phyloP scores from a whole-genome alignment of 352 stramenopile species.

The Phytopythium cucurbitacearum region DNA sequence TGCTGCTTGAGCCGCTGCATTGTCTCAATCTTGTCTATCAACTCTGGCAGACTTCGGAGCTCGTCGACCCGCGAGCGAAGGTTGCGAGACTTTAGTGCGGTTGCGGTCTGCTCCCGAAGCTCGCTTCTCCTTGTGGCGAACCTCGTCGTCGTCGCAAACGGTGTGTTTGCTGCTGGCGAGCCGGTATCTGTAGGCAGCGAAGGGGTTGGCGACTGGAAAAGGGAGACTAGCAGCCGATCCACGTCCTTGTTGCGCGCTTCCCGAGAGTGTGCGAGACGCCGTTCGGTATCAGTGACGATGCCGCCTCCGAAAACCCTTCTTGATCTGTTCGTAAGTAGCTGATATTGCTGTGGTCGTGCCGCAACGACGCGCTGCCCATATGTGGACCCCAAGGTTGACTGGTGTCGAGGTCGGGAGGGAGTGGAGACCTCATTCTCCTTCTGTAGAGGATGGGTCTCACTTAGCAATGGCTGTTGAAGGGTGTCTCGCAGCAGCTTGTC shows the following conservation, averaged over 20 bases:
- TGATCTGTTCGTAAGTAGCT: neutral
- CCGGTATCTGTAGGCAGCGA: conserved; percentile 3
- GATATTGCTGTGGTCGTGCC: conserved; percentile 10
- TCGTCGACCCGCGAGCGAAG: conserved; percentile 52
- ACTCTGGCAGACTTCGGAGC: conserved; percentile 42
- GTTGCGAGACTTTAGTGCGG: conserved; percentile 46
- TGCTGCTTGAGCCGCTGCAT: conserved; percentile 29
- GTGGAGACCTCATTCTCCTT: conserved; percentile 1
- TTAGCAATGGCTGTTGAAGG: conserved; percentile 8
- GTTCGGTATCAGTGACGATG: conserved; percentile 22
- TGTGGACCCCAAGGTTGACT: conserved; percentile 29
- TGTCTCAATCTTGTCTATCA: conserved; percentile 44
- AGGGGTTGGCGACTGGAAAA: conserved; percentile 22
- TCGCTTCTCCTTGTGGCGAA: conserved; percentile 42
- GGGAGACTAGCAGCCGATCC: conserved; percentile 31
- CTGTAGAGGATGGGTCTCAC: conserved; percentile 1
- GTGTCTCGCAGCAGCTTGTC: conserved; percentile 39
- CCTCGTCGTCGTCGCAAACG: conserved; percentile 3
- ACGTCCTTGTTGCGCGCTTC: conserved; percentile 41
- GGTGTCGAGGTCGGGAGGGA: conserved; percentile 18
- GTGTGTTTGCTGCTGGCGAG: conserved; percentile 3
- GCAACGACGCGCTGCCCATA: conserved; percentile 35
- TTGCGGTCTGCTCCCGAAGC: conserved; percentile 44
- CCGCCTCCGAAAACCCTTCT: conserved; percentile 9
- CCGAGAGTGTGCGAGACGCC: conserved; percentile 19